Conservation (phyloP, 2,329 filamentous ascomycete genomes). For the Colletotrichum falcatum region DNA sequence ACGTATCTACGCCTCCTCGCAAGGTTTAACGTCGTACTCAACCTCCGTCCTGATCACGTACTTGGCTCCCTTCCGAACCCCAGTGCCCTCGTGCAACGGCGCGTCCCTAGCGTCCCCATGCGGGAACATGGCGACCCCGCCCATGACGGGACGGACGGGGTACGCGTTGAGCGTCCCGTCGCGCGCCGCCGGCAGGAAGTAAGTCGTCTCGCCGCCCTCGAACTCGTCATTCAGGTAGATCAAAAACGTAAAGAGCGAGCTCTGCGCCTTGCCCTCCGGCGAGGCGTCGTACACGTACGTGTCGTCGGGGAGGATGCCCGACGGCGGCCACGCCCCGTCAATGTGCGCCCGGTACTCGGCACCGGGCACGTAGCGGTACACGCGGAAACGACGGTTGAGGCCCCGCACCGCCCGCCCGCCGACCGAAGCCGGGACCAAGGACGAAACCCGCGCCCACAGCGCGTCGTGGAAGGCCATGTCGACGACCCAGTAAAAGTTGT, state of each 20-base stretch:
- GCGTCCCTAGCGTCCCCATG: slow-evolving; percentile 76
- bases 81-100: slow-evolving; percentile 77
- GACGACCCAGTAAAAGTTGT: slow-evolving; percentile 81
- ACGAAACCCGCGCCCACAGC: slow-evolving; percentile 71
- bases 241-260: slow-evolving; percentile 76
- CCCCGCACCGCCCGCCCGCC: slow-evolving; percentile 70
- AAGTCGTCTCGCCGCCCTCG: slow-evolving; percentile 77
- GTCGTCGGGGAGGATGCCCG: slow-evolving; percentile 68
- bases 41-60: slow-evolving; percentile 80
- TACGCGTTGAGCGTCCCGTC: slow-evolving; percentile 78
- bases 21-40: slow-evolving; percentile 71
- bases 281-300: slow-evolving; percentile 76
- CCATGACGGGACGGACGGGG: slow-evolving; percentile 76
- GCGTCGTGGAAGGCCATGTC: slow-evolving; percentile 72
- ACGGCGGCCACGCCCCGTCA: slow-evolving; percentile 79
- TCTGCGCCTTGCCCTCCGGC: slow-evolving; percentile 69
- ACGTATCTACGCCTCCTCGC: slow-evolving; percentile 4
- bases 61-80: slow-evolving; percentile 73
- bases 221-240: slow-evolving; percentile 80
- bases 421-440: slow-evolving; percentile 67
- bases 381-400: slow-evolving; percentile 76
- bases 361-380: slow-evolving; percentile 79
- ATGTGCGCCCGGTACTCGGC: slow-evolving; percentile 80
- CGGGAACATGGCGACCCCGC: slow-evolving; percentile 75
- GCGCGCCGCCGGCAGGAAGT: slow-evolving; percentile 72